Evolutionary conservation across 352 stramenopile species (phyloP), one percentile per base, ranked within the genome.

Genomic region (Blastocystis sp.): DNA sequence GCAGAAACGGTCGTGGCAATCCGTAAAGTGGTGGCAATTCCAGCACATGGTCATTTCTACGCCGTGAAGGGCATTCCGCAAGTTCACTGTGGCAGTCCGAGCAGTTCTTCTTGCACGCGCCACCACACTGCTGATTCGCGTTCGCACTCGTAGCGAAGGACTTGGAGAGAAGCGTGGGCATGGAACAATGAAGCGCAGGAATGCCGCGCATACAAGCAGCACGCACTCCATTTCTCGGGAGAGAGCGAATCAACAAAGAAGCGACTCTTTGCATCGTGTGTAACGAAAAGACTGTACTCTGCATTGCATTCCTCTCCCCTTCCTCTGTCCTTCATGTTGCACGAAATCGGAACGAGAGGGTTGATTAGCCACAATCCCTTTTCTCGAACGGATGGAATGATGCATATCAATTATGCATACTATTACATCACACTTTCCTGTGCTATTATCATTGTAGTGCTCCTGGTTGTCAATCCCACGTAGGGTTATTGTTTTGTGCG

Each of bases 1-100:
- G 43, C 78, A 88, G 56, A 88, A 88, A 65, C 78, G 78, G 40
- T 69, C 60, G 2, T 77, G 45, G 56, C 78, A 88, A 60, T 88
- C 62, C 9, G 64, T 88, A 28, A 77, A 76, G 53, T 76, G 67
- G 38, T 76, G 64, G 59, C 78, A 88, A 60, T 88, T 88, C 78
- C 78, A 88, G 59, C 78, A 88, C 60, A 56, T 40, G 2, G 56
- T 88, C 5, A 77, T 23, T 66, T 88, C 64, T 88, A 66, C 28
- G 14, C 3, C 28, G 62, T 40, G 34, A 2, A n/a, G 11, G 1
- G 41, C 34, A 11, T n/a, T 59, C 41, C 19, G 10, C 11, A 70
- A 17, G 5, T 23, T 17, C 14, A 84, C 74, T 84, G 60, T 66
- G 59, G 28, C 74, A 84, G 28, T 52, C 56, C 23, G 21, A 9